A percentile compares a stretch with the other conserved stretches of the same genome.
Evolutionary conservation across 441 rosid genomes (phyloP).

Genomic region (Adansonia gregorii): DNA sequence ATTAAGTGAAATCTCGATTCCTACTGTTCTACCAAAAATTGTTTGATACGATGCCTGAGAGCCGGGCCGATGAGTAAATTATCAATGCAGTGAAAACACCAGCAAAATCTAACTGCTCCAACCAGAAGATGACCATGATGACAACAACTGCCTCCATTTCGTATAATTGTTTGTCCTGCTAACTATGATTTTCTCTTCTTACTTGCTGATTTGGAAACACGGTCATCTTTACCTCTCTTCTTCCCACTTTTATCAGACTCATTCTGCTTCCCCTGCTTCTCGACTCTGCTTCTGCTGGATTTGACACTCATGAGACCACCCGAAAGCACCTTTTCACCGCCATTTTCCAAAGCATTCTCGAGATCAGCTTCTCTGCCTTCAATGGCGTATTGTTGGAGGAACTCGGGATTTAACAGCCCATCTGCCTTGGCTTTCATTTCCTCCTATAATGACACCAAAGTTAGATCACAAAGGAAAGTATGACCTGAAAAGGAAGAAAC

Average conservation of each 20-base stretch:
- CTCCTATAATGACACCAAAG: conserved; percentile 46
- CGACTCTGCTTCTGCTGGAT: conserved; percentile 50
- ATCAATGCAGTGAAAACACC: background rate
- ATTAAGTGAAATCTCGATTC: background rate
- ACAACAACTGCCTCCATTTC: background rate
- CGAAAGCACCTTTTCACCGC: conserved; percentile 51
- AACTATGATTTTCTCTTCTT: conserved; percentile 65
- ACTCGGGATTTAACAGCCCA: conserved; percentile 57
- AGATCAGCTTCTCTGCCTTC: conserved; percentile 62
- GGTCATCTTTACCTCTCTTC: conserved; percentile 61
- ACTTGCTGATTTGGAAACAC: conserved; percentile 50
- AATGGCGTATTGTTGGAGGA: conserved; percentile 76
- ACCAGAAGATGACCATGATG: background rate
- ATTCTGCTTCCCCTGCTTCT: conserved; percentile 52
- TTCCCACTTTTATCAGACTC: conserved; percentile 52
- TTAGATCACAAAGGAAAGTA: background rate
- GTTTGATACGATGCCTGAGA: background rate
- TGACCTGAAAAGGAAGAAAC: background rate
- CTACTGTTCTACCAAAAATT: conserved; percentile 21
- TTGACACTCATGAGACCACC: conserved; percentile 73
- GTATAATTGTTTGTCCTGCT: background rate
- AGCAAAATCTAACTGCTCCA: background rate
- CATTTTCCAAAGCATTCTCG: conserved; percentile 65
- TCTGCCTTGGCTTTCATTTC: conserved; percentile 67
- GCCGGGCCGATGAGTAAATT: background rate